Conservation (phyloP, 805 yeast genomes). For the Candida nonsorbophila region DNA sequence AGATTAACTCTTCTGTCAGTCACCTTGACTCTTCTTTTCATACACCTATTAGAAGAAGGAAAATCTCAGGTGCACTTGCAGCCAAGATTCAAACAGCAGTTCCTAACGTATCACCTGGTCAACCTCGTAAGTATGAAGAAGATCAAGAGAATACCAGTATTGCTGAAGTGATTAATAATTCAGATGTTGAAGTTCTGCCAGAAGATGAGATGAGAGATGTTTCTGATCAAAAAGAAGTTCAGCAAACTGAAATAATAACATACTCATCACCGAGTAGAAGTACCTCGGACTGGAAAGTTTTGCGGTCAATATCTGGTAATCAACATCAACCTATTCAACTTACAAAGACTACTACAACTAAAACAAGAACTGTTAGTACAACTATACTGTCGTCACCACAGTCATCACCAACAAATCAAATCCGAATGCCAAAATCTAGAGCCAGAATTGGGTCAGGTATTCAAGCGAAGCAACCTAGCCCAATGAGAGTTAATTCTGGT, state of each 20-base stretch:
- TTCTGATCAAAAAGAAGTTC: slow-evolving; percentile 6
- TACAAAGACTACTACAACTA: slow-evolving; percentile 42
- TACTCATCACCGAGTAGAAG: slow-evolving; percentile 3
- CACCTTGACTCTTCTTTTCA: slow-evolving; percentile 48
- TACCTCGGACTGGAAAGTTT: slow-evolving; percentile 30
- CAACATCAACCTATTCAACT: slow-evolving; percentile 29
- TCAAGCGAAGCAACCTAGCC: slow-evolving; percentile 9
- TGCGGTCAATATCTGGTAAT: slow-evolving; percentile 33
- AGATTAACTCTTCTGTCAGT: slow-evolving; percentile 21
- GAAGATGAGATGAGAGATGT: slow-evolving; percentile 11
- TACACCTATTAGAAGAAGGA: slow-evolving; percentile 68
- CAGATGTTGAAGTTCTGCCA: slow-evolving; percentile 34
- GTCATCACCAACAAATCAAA: slow-evolving; percentile 17
- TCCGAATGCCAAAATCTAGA: slow-evolving; percentile 18
- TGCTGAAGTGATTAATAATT: slow-evolving; percentile 36
- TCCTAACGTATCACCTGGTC: slow-evolving; percentile 93
- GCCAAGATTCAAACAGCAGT: slow-evolving; percentile 71
- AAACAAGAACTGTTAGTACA: slow-evolving; percentile 45
- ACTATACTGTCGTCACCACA: slow-evolving; percentile 29
- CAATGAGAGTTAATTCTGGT: slow-evolving; percentile 14
- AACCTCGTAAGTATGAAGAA: slow-evolving; percentile 71
- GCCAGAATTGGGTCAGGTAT: slow-evolving; percentile 15
- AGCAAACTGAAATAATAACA: slow-evolving; percentile 4
- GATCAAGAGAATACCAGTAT: slow-evolving; percentile 20
- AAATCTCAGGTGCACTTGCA: slow-evolving; percentile 63